Evolutionary conservation across 495 filamentous ascomycete species (phyloP).

Genomic region (Echria macrotheca): DNA sequence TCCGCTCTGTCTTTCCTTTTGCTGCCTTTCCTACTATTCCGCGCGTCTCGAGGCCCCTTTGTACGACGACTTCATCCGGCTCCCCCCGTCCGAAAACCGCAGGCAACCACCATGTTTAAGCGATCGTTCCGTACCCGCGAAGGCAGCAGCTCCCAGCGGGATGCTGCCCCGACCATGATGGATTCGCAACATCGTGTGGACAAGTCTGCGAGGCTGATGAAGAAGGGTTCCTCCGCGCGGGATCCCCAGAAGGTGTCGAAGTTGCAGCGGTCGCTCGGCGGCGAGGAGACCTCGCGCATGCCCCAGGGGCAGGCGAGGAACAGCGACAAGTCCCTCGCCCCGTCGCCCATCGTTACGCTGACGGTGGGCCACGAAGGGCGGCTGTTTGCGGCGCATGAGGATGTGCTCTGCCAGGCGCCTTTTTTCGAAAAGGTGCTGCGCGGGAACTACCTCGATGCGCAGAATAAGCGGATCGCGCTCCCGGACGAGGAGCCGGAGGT

Average conservation of each 20-base stretch:
- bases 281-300: constrained; percentile 27
- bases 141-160: constrained; percentile 29
- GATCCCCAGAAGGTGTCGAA: constrained; percentile 66
- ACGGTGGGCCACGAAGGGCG: constrained; percentile 74
- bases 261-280: constrained; percentile 53
- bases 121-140: constrained; percentile 70
- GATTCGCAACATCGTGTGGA: constrained; percentile 56
- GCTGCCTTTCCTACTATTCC: constrained; percentile 26
- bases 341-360: constrained; percentile 78
- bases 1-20: constrained; percentile 22
- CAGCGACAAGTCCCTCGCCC: constrained; percentile 35
- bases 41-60: constrained; percentile 24
- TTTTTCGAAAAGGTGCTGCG: constrained; percentile 65
- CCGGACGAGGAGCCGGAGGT: constrained; percentile 84
- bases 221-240: constrained; percentile 55
- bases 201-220: constrained; percentile 75
- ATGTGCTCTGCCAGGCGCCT: constrained; percentile 74
- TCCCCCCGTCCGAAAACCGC: constrained; percentile 23
- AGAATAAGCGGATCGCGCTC: constrained; percentile 65
- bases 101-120: constrained; percentile 66
- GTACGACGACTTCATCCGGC: constrained; percentile 16
- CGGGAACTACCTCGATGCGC: constrained; percentile 55
- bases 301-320: constrained; percentile 40
- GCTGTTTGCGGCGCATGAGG: constrained; percentile 87
- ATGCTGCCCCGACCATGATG: constrained; percentile 25